A percentile compares a stretch with the other conserved stretches of the same genome.
phyloP scores from a whole-genome alignment of 176 grass and related monocot species.

The Stipa capillata region DNA sequence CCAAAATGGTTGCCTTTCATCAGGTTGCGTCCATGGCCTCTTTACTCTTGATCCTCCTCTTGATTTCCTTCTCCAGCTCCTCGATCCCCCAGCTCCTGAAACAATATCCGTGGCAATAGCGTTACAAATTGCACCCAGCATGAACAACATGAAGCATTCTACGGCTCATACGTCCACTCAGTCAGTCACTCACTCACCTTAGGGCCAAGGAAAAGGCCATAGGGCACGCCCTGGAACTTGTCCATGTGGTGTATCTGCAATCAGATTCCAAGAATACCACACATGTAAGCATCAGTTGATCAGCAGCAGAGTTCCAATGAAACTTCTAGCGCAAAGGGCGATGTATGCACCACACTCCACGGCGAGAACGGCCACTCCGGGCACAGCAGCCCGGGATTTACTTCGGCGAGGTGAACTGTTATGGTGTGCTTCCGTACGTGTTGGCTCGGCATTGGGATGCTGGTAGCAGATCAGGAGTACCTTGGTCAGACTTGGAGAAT shows the following conservation, averaged over 20 bases:
- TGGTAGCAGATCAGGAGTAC: neutral
- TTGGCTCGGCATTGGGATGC: neutral
- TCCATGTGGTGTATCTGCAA: constrained; percentile 82
- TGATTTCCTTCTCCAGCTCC: constrained; percentile 83
- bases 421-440: too few relatives aligned
- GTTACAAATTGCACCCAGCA: neutral
- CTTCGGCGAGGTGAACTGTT: too few relatives aligned
- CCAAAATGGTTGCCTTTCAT: neutral
- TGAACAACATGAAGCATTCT: neutral
- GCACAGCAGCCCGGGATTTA: too few relatives aligned
- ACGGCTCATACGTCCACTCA: neutral
- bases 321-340: too few relatives aligned
- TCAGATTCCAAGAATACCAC: neutral
- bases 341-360: too few relatives aligned
- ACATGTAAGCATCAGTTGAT: neutral
- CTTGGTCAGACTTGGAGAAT: neutral
- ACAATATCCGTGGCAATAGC: neutral
- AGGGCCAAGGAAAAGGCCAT: constrained; percentile 70
- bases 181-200: constrained; percentile 29
- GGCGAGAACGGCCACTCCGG: too few relatives aligned
- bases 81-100: constrained; percentile 60
- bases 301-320: neutral
- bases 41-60: constrained; percentile 47
- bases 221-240: constrained; percentile 69
- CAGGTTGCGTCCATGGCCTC: neutral